These are phyloP conservation scores for Mortierella sp. DNA, from an alignment of 371 early-diverging fungal species.

Conservation along the genomic window DNA sequence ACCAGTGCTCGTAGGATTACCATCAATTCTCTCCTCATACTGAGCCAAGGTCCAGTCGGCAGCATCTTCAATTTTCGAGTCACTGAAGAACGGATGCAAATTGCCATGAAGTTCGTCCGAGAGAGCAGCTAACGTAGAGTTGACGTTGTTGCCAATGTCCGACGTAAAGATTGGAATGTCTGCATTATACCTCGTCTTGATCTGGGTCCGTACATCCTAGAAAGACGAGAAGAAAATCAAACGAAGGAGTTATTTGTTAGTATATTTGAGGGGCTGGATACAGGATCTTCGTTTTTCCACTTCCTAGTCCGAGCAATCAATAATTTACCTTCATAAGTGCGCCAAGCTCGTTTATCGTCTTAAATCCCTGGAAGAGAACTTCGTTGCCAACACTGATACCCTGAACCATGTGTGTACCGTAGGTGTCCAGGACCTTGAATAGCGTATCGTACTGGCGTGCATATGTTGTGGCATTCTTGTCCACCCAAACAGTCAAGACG, in stretches of 20 bases:
- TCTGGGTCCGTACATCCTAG: slow-evolving; percentile 19
- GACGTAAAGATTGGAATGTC: slow-evolving; percentile 48
- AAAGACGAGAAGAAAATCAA: no score
- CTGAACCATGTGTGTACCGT: slow-evolving; percentile 42
- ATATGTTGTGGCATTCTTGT: slow-evolving; percentile 43
- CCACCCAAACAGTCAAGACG: slow-evolving; percentile 55
- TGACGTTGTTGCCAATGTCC: slow-evolving; percentile 53
- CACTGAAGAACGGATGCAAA: slow-evolving; percentile 65
- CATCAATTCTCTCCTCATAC: slow-evolving; percentile 19
- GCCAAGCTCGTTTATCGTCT: slow-evolving; percentile 6
- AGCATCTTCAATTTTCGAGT: slow-evolving; percentile 44
- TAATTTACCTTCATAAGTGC: slow-evolving; percentile 17
- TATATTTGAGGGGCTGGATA: no score
- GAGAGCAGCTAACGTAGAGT: slow-evolving; percentile 50
- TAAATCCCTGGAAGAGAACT: slow-evolving; percentile 41
- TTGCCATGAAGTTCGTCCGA: slow-evolving; percentile 59
- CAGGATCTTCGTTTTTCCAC: no score
- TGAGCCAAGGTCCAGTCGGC: slow-evolving; percentile 50
- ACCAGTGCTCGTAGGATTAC: slow-evolving; percentile 20
- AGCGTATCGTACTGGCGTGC: slow-evolving; percentile 44
- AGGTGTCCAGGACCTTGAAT: slow-evolving; percentile 39
- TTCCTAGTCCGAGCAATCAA: no score
- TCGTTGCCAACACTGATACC: slow-evolving; percentile 56
- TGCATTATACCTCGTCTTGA: slow-evolving; percentile 18
- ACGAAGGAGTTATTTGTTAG: no score